Evolutionary conservation across 2,329 filamentous ascomycete species (phyloP), one percentile per base, ranked within the genome.

Genomic region (Colletotrichum sidae): DNA sequence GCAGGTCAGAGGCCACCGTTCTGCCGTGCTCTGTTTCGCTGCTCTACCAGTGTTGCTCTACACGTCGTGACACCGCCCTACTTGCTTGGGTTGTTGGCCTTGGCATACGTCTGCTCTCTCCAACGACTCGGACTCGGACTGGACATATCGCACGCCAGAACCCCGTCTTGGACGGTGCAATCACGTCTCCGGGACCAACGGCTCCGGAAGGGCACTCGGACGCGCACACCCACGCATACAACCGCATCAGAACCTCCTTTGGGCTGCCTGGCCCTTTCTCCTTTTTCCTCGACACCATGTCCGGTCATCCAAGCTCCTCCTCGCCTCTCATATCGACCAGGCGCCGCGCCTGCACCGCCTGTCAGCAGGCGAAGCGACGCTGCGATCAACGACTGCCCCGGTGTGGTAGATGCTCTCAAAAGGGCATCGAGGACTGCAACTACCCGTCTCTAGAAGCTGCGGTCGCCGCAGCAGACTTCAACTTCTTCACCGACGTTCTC

Each of bases 321-420:
- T 68, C 55, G 10, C 57, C 67, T n/a, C 52, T 64, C 46, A 68
- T 65, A 50, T 69, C 67, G 15, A 69, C 67, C 41, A 62, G 67
- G 65, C 70, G 74, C 39, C 75, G 75, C 61, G 77, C 78, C 1
- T 80, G 78, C 51, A 67, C 73, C 1, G 69, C 72, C 33, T 80
- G 78, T 67, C 74, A 77, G 13, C 72, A 69, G 46, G 72, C 77
- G 6, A 80, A 80, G 66, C 73, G 78, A 11, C 74, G 76, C 54
- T 80, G 78, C 65, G 75, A 75, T 57, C 79, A 78, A 62, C 67
- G 71, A 9, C 62, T 73, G 1, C 77, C 77, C 3, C 56, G 69
- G 3, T 79, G 77, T 46, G 72, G 71, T 54, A 71, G 77, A 17
- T 79, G 77, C 42, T 47, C 67, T n/a, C 65, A 71, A 42, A 73